Percentiles rank a stretch among this genome's conserved stretches.
Conservation (phyloP, 148 eudicot genomes). For the Fagopyrum esculentum region DNA sequence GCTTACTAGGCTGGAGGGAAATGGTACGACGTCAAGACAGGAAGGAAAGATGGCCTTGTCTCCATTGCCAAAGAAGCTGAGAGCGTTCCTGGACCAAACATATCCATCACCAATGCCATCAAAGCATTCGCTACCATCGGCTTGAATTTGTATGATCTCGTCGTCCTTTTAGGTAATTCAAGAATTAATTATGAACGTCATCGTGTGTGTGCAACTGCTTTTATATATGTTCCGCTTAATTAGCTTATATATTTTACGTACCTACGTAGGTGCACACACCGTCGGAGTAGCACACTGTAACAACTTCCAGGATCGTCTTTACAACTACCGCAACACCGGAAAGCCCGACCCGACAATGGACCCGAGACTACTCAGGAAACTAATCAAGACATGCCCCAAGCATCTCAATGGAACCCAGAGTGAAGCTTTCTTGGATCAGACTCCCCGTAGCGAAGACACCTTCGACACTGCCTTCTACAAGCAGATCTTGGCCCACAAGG, state of each 20-base stretch:
- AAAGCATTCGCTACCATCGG: not conserved
- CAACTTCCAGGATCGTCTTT: not conserved
- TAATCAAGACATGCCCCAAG: not conserved
- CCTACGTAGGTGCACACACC: not conserved
- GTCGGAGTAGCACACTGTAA: not conserved
- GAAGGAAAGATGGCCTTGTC: slow-evolving; percentile 32
- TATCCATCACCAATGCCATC: not conserved
- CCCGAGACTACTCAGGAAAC: not conserved
- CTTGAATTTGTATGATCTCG: slow-evolving; percentile 12
- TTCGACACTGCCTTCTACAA: not conserved
- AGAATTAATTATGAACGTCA: not conserved
- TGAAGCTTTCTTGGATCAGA: not conserved
- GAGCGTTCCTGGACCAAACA: slow-evolving; percentile 16
- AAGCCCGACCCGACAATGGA: not conserved
- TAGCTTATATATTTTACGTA: not conserved
- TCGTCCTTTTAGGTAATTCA: slow-evolving; percentile 16
- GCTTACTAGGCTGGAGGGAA: slow-evolving; percentile 31
- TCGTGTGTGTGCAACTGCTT: too few relatives aligned
- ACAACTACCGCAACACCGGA: not conserved
- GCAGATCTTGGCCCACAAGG: not conserved
- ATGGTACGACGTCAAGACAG: slow-evolving; percentile 31
- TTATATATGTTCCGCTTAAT: too few relatives aligned
- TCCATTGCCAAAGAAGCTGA: not conserved
- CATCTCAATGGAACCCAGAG: not conserved
- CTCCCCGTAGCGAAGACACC: not conserved